phyloP scores from a whole-genome alignment of 345 rosid genomes.

The Carallia pectinifolia region DNA sequence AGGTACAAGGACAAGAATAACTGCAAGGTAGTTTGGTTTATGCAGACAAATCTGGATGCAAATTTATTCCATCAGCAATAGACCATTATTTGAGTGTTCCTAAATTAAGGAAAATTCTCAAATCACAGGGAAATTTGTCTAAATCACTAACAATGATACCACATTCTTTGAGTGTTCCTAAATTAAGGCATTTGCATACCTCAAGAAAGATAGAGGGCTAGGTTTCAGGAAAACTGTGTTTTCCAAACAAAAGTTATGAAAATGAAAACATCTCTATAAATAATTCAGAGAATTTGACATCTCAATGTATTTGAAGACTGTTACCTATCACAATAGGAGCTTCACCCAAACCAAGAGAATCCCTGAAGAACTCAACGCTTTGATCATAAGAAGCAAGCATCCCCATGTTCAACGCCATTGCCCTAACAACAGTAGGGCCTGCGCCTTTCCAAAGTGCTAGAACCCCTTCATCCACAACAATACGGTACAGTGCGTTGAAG shows the following conservation, averaged over 20 bases:
- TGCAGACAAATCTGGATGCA: too few relatives aligned
- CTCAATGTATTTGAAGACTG: neutral
- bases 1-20: too few relatives aligned
- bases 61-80: too few relatives aligned
- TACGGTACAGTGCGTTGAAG: conserved; percentile 88
- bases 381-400: conserved; percentile 99
- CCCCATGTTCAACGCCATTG: conserved; percentile 99
- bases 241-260: neutral
- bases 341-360: conserved; percentile 71
- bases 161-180: neutral
- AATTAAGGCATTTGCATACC: neutral
- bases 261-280: too few relatives aligned
- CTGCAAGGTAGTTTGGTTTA: too few relatives aligned
- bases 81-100: too few relatives aligned
- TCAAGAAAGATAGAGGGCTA: neutral
- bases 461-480: conserved; percentile 82
- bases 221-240: neutral
- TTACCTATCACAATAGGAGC: conserved; percentile 64
- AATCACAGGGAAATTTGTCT: neutral
- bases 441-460: conserved; percentile 99
- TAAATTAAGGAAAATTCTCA: neutral
- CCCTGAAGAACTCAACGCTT: conserved; percentile 85
- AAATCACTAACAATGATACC: neutral
- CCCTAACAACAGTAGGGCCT: conserved; percentile 98
- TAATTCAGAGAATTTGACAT: too few relatives aligned